These are phyloP conservation scores for Penicillium mononematosum DNA, from an alignment of 495 filamentous ascomycete species.

Conservation along the genomic window DNA sequence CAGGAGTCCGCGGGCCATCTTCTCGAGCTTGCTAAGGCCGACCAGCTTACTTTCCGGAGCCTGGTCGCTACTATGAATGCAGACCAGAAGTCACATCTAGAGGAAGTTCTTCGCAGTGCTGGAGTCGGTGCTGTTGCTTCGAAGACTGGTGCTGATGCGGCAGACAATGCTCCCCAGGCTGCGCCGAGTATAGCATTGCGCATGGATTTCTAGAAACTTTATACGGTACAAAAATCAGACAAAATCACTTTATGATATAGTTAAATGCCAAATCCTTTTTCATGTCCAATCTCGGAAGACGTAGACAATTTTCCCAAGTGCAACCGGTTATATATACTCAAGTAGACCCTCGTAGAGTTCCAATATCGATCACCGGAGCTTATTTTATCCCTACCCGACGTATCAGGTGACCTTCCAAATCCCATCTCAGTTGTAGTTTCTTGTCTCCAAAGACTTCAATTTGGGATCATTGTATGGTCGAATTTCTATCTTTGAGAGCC, in stretches of 20 bases:
- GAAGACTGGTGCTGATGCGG: constrained; percentile 22
- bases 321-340: not conserved
- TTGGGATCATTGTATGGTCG: not conserved
- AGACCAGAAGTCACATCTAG: constrained; percentile 72
- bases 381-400: not conserved
- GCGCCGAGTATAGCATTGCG: constrained; percentile 89
- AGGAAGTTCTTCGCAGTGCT: constrained; percentile 72
- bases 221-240: constrained; percentile 8
- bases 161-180: constrained; percentile 45
- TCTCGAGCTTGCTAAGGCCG: constrained; percentile 74
- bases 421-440: not conserved
- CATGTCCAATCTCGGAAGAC: not conserved
- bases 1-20: constrained; percentile 71
- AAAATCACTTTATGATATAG: constrained; percentile 5
- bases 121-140: constrained; percentile 36
- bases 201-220: constrained; percentile 70
- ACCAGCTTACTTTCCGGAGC: constrained; percentile 70
- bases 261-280: not conserved
- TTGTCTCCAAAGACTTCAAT: not conserved
- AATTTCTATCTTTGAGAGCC: not conserved
- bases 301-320: not conserved
- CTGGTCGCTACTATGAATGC: constrained; percentile 71
- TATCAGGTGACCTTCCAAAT: not conserved
- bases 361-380: not conserved
- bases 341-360: not conserved